phyloP scores from a whole-genome alignment of 805 yeast species.

The Candida qinlingensis region DNA sequence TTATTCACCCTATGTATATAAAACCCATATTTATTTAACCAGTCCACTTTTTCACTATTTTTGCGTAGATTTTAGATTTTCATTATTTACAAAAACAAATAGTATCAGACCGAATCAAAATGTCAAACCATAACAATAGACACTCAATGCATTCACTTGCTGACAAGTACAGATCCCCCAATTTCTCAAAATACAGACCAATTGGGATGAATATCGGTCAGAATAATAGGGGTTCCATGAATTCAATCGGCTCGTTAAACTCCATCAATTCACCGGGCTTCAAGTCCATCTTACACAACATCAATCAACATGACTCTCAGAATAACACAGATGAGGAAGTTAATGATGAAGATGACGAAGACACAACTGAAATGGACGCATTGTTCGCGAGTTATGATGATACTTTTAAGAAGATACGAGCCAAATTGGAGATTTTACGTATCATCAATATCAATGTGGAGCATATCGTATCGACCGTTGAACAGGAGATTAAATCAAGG shows the following conservation, averaged over 20 bases:
- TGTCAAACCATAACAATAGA: background rate
- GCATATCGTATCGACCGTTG: background rate
- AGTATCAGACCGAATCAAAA: background rate
- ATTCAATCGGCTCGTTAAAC: too few species aligned
- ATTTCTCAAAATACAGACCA: constrained; percentile 1
- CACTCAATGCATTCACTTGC: constrained; percentile 1
- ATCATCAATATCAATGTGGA: background rate
- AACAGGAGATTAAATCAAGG: background rate
- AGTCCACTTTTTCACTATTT: too few species aligned
- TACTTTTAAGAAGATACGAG: background rate
- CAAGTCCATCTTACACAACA: background rate
- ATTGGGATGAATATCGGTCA: constrained; percentile 1
- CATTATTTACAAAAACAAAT: background rate
- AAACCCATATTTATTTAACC: too few species aligned
- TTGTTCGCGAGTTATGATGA: background rate
- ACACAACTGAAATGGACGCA: background rate
- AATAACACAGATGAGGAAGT: too few species aligned
- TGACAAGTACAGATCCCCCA: background rate
- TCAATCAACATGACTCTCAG: background rate
- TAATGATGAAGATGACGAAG: background rate
- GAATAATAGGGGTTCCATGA: background rate
- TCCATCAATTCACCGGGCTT: background rate
- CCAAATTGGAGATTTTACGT: background rate
- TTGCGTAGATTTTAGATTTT: too few species aligned
- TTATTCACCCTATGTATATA: background rate